phyloP scores from a whole-genome alignment of 352 stramenopile species.

The Globisporangium alternatum region DNA sequence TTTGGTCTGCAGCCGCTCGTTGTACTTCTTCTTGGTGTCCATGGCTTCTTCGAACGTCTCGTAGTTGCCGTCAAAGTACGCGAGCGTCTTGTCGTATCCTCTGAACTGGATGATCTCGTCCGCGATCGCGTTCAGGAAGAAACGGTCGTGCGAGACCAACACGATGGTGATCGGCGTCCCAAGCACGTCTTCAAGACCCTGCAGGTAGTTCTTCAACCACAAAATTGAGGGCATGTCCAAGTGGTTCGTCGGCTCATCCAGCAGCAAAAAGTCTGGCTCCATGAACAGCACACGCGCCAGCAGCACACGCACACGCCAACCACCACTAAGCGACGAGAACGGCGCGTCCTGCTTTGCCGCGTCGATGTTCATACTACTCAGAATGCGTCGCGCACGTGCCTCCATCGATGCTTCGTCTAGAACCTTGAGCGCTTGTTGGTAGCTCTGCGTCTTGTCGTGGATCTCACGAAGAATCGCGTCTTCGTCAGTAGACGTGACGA shows the following conservation, averaged over 20 bases:
- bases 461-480: slow-evolving; percentile 34
- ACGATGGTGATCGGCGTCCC: slow-evolving; percentile 71
- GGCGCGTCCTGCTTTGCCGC: slow-evolving; percentile 72
- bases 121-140: slow-evolving; percentile 92
- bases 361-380: slow-evolving; percentile 71
- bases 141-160: slow-evolving; percentile 91
- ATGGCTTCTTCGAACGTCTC: slow-evolving; percentile 55
- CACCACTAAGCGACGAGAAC: slow-evolving; percentile 47
- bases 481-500: slow-evolving; percentile 26
- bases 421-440: slow-evolving; percentile 40
- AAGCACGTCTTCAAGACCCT: slow-evolving; percentile 56
- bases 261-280: slow-evolving; percentile 87
- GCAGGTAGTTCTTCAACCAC: slow-evolving; percentile 78
- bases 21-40: slow-evolving; percentile 43
- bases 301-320: slow-evolving; percentile 63
- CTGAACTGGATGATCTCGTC: slow-evolving; percentile 59
- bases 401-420: slow-evolving; percentile 57
- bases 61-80: slow-evolving; percentile 63
- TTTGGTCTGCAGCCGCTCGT: slow-evolving; percentile 44
- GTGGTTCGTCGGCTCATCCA: slow-evolving; percentile 93
- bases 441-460: slow-evolving; percentile 39
- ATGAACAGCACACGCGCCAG: slow-evolving; percentile 61
- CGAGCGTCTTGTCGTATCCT: slow-evolving; percentile 50
- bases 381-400: slow-evolving; percentile 39
- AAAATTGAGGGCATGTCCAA: slow-evolving; percentile 84